These are phyloP conservation scores for Dothidotthia symphoricarpi DNA, from an alignment of 2,329 filamentous ascomycete genomes.

Conservation along the genomic window DNA sequence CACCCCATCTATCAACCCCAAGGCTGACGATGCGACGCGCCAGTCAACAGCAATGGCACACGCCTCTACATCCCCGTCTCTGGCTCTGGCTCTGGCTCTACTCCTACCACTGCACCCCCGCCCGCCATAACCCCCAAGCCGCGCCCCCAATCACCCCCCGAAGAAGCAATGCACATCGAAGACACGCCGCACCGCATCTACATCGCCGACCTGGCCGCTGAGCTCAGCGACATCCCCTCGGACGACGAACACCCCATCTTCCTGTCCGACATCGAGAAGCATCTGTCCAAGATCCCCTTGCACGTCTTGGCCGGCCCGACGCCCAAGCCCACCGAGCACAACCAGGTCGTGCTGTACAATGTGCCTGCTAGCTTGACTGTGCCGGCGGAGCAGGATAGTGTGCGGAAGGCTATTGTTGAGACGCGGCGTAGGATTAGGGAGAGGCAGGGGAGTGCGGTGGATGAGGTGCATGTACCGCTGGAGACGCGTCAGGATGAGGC, in stretches of 20 bases:
- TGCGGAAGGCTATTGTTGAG: conserved; percentile 81
- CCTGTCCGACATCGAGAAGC: conserved; percentile 81
- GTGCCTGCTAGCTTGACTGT: conserved; percentile 75
- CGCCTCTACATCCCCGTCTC: conserved; percentile 65
- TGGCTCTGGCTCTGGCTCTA: conserved; percentile 23
- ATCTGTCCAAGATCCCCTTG: conserved; percentile 68
- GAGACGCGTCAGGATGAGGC: too few relatives aligned
- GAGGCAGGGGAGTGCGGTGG: conserved; percentile 47
- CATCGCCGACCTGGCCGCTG: conserved; percentile 85
- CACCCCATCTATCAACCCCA: too few relatives aligned
- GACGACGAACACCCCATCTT: conserved; percentile 68
- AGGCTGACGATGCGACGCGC: too few relatives aligned
- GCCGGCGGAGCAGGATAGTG: conserved; percentile 67
- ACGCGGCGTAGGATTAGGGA: conserved; percentile 67
- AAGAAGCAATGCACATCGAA: conserved; percentile 78
- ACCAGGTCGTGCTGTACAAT: conserved; percentile 75
- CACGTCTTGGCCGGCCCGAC: conserved; percentile 58
- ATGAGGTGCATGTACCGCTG: conserved; percentile 19
- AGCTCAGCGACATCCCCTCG: conserved; percentile 69
- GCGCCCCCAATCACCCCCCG: conserved; percentile 19
- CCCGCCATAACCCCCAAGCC: conserved; percentile 7
- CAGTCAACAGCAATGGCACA: conserved; percentile 61
- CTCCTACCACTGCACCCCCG: conserved; percentile 19
- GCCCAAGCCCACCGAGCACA: conserved; percentile 50
- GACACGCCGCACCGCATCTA: conserved; percentile 85